phyloP scores from a whole-genome alignment of 495 filamentous ascomycete genomes.

The Podospora tetraspora region DNA sequence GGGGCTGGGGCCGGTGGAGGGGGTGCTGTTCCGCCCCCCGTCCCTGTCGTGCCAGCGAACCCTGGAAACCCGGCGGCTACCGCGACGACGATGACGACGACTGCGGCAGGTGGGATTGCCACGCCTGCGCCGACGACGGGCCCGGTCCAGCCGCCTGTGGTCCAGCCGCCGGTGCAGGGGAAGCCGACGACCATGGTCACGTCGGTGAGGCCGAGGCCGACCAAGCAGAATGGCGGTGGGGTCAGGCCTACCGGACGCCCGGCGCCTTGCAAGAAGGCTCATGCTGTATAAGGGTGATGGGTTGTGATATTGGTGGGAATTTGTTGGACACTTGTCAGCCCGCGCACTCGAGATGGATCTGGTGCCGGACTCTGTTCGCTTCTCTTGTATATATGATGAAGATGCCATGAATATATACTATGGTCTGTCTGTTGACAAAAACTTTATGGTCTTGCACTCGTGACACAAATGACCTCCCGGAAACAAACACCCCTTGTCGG shows the following conservation, averaged over 20 bases:
- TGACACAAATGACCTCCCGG: no score
- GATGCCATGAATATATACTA: no score
- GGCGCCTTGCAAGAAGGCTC: neutral
- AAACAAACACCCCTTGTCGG: no score
- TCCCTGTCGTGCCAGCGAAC: neutral
- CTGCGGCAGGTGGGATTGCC: neutral
- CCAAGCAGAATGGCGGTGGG: neutral
- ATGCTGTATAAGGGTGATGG: neutral
- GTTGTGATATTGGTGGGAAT: neutral
- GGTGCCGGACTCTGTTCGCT: neutral
- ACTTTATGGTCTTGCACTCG: no score
- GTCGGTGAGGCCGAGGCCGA: neutral
- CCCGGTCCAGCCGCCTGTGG: neutral
- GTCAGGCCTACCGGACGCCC: neutral
- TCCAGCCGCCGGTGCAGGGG: neutral
- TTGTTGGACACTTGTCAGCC: neutral
- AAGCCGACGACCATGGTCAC: neutral
- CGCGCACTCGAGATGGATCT: neutral
- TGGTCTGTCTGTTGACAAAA: no score
- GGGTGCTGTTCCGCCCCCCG: no score
- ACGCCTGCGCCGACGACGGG: neutral
- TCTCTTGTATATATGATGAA: neutral
- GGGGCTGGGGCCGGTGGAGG: neutral
- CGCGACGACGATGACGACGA: neutral
- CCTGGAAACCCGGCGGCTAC: no score